Base-by-base conservation (phyloP, 495 filamentous ascomycete species). In the Neurospora tetraspora region DNA sequence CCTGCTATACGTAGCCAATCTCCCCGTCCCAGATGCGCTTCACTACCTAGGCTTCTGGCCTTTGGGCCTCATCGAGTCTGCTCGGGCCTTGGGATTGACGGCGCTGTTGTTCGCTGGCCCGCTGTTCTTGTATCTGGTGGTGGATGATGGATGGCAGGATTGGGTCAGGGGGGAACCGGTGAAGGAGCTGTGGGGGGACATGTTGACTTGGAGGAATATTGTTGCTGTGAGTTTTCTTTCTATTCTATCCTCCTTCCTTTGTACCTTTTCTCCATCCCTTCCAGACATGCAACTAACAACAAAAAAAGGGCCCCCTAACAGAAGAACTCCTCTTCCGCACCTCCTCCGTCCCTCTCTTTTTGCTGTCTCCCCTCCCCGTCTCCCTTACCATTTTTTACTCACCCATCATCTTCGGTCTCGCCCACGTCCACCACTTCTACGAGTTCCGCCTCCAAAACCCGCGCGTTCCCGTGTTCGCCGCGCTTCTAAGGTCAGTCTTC, bases 261-360 rank as follows among this genome's bases (percentile, higher is more conserved):
- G n/a, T n/a, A n/a, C n/a, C n/a, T n/a, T n/a, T n/a, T n/a, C n/a
- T n/a, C n/a, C n/a, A n/a, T 9, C 20, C 12, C 45, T 18, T 10
- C 61, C n/a, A 12, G 43, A 59, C 31, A 34, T 4, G 4, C 3
- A 3, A 47, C 73, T 71, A 71, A 70, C 42, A 4, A 39, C 23
- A 65, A 9, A 38, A 43, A 43, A 39, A 94, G 92, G 95, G 93
- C 65, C 96, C 96, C 0, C 80, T 96, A 42, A 97, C 92, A 11
- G 96, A 99, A 84, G 96, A 99, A 81, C 77, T 97, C 70, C 91
- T 98, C 79, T 99, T 97, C 83, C 93, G 96, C 79, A 92, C 92
- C 3, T 87, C 91, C 68, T 88, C 96, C 65, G 85, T 97, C 69
- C 92, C 94, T 7, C 85, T 97, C 4, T 90, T 97, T 78, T 81